Evolutionary conservation across 1,284 basidiomycete genomes (phyloP), one percentile per base, ranked within the genome.

Genomic region (Ustilago vetiveriae): DNA sequence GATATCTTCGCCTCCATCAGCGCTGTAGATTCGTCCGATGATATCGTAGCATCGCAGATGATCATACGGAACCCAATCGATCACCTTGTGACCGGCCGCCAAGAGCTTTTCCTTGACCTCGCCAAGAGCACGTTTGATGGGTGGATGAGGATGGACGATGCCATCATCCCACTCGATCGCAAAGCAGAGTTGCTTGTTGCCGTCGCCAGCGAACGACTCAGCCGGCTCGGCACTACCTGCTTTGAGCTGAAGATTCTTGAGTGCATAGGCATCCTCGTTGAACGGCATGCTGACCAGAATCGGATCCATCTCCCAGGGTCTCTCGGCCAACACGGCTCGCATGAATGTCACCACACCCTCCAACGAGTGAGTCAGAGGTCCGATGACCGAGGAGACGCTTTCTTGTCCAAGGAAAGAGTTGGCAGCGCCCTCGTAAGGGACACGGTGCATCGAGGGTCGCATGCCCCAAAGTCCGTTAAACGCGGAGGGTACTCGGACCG

Each of bases 391-490:
- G 3, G 84, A 82, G 23, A 91, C 82, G 6, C 88, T 87, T 53
- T 90, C 89, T 79, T 90, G 88, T 16, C 62, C 55, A 4, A 88
- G 86, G 32, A 89, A 76, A 19, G 67, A 55, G 44, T 72, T 74
- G 26, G 64, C 69, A 30, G 75, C 75, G 7, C 89, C 90, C 33
- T 82, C 82, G 56, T 90, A 91, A 0, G 91, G 89, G 19, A 92
- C 83, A 8, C 91, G 86, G 26, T 86, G 85, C 65, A 86, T 88
- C 1, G 88, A 89, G 2, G 92, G 90, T 78, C 94, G 94, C 40
- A 95, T 78, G 5, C 89, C 87, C 76, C 89, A 94, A 26, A 91
- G 84, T 0, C 93, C 93, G 67, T 89, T 92, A 77, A 90, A 93
- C 2, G 86, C 85, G 0, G 91, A 85, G 0, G 92, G 92, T 48